Percentiles rank a stretch among this genome's conserved stretches.
Evolutionary conservation across 2,329 filamentous ascomycete genomes (phyloP).

Genomic region (Trichoderma aggressivum): DNA sequence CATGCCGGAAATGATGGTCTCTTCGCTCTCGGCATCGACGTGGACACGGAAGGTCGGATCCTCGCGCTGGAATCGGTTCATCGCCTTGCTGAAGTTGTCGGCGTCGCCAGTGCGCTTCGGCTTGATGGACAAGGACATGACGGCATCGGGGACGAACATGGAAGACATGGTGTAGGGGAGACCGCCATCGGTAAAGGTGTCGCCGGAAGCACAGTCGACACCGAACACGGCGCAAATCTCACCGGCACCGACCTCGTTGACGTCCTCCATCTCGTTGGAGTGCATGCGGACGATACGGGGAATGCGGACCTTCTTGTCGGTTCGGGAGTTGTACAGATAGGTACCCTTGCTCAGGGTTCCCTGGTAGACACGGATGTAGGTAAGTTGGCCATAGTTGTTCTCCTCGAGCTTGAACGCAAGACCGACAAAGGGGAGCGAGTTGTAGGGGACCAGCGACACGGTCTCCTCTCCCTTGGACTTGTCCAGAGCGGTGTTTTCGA

Average conservation of each 20-base stretch:
- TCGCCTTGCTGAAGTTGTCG: constrained; percentile 95
- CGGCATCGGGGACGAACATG: constrained; percentile 96
- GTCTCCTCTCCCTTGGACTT: constrained; percentile 71
- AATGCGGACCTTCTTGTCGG: constrained; percentile 92
- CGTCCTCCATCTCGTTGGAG: constrained; percentile 99
- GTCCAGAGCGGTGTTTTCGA: constrained; percentile 86
- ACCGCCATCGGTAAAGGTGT: constrained; percentile 94
- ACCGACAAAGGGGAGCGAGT: constrained; percentile 88
- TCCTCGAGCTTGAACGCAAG: constrained; percentile 98
- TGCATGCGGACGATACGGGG: constrained; percentile 99
- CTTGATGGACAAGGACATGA: constrained; percentile 96
- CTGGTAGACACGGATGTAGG: constrained; percentile 98
- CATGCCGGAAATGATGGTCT: constrained; percentile 98
- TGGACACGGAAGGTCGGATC: constrained; percentile 96
- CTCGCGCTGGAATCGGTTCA: constrained; percentile 97
- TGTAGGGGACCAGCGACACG: constrained; percentile 89
- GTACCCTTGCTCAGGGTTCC: constrained; percentile 83
- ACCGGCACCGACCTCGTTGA: constrained; percentile 85
- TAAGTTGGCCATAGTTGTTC: constrained; percentile 96
- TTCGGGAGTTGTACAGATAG: constrained; percentile 90
- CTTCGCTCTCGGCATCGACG: constrained; percentile 86
- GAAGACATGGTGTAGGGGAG: constrained; percentile 94
- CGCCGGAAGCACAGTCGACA: constrained; percentile 94
- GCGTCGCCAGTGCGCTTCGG: constrained; percentile 91
- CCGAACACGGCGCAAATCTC: constrained; percentile 99